Conservation (phyloP, 2,329 filamentous ascomycete genomes). For the Microcyclosporella mali region DNA sequence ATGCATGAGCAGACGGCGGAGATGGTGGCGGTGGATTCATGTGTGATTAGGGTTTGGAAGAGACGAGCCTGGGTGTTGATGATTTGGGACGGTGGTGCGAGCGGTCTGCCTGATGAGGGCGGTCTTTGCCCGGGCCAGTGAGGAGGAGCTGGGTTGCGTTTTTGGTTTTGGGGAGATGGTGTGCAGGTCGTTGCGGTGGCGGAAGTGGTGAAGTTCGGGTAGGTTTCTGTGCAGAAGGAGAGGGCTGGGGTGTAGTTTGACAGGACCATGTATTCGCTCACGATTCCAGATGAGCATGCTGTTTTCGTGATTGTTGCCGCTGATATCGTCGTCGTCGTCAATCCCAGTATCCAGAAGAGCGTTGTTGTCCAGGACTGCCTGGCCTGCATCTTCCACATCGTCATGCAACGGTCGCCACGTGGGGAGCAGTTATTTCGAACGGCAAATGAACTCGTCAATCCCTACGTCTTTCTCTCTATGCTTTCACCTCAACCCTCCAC, state of each 20-base stretch:
- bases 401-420: no score
- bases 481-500: no score
- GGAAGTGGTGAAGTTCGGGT: not conserved
- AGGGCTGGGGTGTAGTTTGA: slow-evolving; percentile 10
- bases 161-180: slow-evolving; percentile 1
- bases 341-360: no score
- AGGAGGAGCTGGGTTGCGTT: not conserved
- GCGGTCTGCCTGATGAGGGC: no score
- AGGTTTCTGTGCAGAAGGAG: slow-evolving; percentile 3
- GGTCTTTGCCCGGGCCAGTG: not conserved
- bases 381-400: no score
- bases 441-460: no score
- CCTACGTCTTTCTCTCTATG: no score
- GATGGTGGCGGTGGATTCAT: not conserved
- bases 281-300: slow-evolving; percentile 5
- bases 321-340: not conserved
- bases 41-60: slow-evolving; percentile 4
- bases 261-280: slow-evolving; percentile 5
- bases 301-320: slow-evolving; percentile 1
- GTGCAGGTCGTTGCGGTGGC: slow-evolving; percentile 2
- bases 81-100: no score
- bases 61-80: not conserved
- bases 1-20: slow-evolving; percentile 9
- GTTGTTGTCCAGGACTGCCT: no score
- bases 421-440: no score